These are phyloP conservation scores for Pistacia vera DNA, from an alignment of 345 rosid species.

Conservation along the genomic window DNA sequence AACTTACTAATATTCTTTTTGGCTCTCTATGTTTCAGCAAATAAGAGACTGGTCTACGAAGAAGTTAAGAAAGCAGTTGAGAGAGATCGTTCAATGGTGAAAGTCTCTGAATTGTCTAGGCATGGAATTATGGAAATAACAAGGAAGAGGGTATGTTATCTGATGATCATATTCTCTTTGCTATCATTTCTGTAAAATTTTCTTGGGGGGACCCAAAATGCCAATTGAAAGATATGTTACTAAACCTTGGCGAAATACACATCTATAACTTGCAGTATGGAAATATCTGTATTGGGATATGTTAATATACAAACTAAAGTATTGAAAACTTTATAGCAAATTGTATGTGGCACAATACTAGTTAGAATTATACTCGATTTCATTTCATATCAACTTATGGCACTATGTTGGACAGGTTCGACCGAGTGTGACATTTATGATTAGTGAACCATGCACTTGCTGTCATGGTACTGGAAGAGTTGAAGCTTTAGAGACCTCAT, in stretches of 20 bases:
- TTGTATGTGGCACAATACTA: background rate
- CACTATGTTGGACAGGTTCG: slow-evolving; percentile 67
- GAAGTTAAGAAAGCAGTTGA: slow-evolving; percentile 91
- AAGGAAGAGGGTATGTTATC: slow-evolving; percentile 79
- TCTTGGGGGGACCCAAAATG: slow-evolving; percentile 6
- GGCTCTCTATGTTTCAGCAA: slow-evolving; percentile 58
- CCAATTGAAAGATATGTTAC: slow-evolving; percentile 1
- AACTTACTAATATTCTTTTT: background rate
- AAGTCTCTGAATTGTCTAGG: slow-evolving; percentile 89
- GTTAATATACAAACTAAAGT: background rate
- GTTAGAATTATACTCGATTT: slow-evolving; percentile 5
- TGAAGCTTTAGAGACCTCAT: slow-evolving; percentile 93
- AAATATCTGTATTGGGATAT: background rate
- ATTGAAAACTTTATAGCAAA: background rate
- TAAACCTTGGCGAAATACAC: background rate
- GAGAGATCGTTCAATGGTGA: slow-evolving; percentile 87
- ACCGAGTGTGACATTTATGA: slow-evolving; percentile 94
- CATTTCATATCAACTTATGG: slow-evolving; percentile 15
- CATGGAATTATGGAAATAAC: slow-evolving; percentile 98
- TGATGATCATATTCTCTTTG: slow-evolving; percentile 22
- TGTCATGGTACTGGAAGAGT: slow-evolving; percentile 98
- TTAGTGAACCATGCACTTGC: slow-evolving; percentile 91
- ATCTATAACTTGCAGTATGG: background rate
- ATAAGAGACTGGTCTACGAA: slow-evolving; percentile 87
- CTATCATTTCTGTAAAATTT: slow-evolving; percentile 3